Percentiles rank a stretch among this genome's conserved stretches.
These are phyloP conservation scores for Medicago ruthenica DNA, from an alignment of 306 rosid species.

Conservation along the genomic window DNA sequence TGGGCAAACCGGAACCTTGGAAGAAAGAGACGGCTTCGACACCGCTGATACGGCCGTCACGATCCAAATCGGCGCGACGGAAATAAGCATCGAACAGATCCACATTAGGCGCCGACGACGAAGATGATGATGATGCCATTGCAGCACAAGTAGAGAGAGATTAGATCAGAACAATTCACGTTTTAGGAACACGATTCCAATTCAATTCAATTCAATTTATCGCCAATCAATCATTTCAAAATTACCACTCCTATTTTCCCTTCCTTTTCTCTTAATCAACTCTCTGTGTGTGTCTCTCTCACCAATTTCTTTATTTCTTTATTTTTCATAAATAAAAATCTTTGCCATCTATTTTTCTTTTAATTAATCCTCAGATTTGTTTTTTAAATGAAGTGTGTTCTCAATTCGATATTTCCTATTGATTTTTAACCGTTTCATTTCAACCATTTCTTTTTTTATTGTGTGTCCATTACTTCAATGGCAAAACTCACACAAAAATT, in stretches of 20 bases:
- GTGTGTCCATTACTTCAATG: too few species aligned
- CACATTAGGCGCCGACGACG: conserved; percentile 70
- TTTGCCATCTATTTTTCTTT: too few species aligned
- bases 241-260: conserved; percentile 38
- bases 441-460: too few species aligned
- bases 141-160: background rate
- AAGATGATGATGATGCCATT: conserved; percentile 62
- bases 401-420: too few species aligned
- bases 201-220: background rate
- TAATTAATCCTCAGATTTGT: too few species aligned
- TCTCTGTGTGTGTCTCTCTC: too few species aligned
- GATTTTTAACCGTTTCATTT: too few species aligned
- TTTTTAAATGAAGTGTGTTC: too few species aligned
- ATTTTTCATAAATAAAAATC: too few species aligned
- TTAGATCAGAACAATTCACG: conserved; percentile 25
- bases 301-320: too few species aligned
- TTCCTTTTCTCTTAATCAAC: background rate
- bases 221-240: conserved; percentile 45
- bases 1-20: conserved; percentile 89
- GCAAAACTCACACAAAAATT: too few species aligned
- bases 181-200: too few species aligned
- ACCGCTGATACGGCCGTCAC: conserved; percentile 96
- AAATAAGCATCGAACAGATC: conserved; percentile 98
- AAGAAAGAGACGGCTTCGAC: conserved; percentile 91
- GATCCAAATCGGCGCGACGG: conserved; percentile 95